These are phyloP conservation scores for Niebla homalea DNA, from an alignment of 495 filamentous ascomycete species.

Conservation along the genomic window DNA sequence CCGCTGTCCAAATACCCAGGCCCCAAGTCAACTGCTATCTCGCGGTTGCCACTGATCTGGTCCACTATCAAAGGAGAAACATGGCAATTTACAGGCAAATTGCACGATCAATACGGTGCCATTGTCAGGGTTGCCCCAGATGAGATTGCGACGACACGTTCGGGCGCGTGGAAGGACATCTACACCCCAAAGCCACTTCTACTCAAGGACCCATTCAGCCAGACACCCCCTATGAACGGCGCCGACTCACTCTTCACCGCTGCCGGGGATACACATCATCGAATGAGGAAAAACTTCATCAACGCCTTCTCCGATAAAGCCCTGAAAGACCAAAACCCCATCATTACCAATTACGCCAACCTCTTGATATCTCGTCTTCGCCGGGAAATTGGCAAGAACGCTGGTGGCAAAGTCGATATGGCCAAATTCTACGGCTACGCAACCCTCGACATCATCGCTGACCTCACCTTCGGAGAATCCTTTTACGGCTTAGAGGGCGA, in stretches of 20 bases:
- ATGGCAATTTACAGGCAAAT: neutral
- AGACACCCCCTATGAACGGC: conserved; percentile 10
- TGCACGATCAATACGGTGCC: conserved; percentile 30
- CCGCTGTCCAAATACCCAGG: conserved; percentile 20
- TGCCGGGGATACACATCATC: conserved; percentile 2
- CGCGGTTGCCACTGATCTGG: conserved; percentile 6
- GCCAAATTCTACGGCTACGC: conserved; percentile 6
- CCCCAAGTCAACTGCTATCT: conserved; percentile 7
- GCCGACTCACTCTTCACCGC: conserved; percentile 11
- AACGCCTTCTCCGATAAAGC: conserved; percentile 18
- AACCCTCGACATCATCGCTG: conserved; percentile 9
- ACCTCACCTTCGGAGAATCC: conserved; percentile 11
- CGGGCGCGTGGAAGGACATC: conserved; percentile 12
- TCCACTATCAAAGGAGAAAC: conserved; percentile 6
- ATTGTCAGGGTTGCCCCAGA: conserved; percentile 39
- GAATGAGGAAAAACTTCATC: conserved; percentile 7
- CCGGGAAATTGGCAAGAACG: neutral
- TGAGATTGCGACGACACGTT: conserved; percentile 19
- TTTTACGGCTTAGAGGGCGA: conserved; percentile 7
- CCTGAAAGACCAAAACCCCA: conserved; percentile 9
- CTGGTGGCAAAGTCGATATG: conserved; percentile 6
- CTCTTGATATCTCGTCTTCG: conserved; percentile 8
- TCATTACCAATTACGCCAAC: conserved; percentile 9
- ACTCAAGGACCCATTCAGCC: conserved; percentile 9
- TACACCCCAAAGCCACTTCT: conserved; percentile 1